These are phyloP conservation scores for Globisporangium recalcitrans DNA, from an alignment of 352 stramenopile species.

Conservation along the genomic window DNA sequence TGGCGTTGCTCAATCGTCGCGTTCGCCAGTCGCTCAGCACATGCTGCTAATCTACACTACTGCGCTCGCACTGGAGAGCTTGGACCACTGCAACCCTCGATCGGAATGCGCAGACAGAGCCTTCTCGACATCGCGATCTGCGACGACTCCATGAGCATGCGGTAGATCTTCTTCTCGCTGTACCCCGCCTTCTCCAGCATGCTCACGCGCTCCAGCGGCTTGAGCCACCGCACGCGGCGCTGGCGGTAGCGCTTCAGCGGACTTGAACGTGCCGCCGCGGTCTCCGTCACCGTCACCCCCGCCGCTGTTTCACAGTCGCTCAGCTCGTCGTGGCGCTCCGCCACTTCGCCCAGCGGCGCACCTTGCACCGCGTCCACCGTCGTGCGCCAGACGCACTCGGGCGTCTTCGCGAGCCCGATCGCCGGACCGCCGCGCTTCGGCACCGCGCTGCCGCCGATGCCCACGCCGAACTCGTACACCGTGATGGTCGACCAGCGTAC, in stretches of 20 bases:
- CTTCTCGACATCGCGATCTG: slow-evolving; percentile 49
- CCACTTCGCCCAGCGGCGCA: slow-evolving; percentile 7
- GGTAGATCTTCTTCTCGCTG: slow-evolving; percentile 46
- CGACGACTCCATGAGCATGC: slow-evolving; percentile 56
- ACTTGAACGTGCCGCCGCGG: no score
- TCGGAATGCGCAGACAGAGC: slow-evolving; percentile 12
- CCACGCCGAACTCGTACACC: slow-evolving; percentile 62
- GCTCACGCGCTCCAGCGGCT: slow-evolving; percentile 25
- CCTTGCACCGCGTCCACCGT: slow-evolving; percentile 33
- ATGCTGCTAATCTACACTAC: neutral
- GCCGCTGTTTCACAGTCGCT: neutral
- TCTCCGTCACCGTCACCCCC: no score
- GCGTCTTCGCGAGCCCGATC: slow-evolving; percentile 40
- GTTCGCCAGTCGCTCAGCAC: no score
- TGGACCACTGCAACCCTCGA: neutral
- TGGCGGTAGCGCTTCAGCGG: neutral
- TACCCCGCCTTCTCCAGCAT: slow-evolving; percentile 25
- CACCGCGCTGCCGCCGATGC: slow-evolving; percentile 44
- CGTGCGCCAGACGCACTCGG: slow-evolving; percentile 38
- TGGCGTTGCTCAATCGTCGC: neutral
- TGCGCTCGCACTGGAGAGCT: neutral
- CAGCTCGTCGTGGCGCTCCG: neutral
- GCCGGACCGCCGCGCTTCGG: slow-evolving; percentile 43
- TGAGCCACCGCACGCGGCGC: slow-evolving; percentile 27
- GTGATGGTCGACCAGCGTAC: slow-evolving; percentile 61